phyloP scores from a whole-genome alignment of 2,329 filamentous ascomycete genomes.

The Rhytidhysteron rufulum region DNA sequence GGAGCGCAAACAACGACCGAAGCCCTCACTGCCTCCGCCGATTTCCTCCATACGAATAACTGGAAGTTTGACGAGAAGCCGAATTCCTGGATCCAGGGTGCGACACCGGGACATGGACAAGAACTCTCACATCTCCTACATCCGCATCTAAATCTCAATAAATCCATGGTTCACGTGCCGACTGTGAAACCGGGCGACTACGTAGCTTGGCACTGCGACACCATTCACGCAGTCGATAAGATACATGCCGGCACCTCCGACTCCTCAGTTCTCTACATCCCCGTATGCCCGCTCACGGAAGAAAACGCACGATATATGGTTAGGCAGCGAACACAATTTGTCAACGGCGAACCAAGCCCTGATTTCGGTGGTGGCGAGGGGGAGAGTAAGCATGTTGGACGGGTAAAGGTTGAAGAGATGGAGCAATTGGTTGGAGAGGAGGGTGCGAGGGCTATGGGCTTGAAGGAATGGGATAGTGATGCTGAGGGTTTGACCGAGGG shows the following conservation, averaged over 20 bases:
- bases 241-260: constrained; percentile 68
- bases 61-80: constrained; percentile 56
- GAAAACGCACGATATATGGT: constrained; percentile 68
- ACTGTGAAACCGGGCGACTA: constrained; percentile 68
- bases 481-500: constrained; percentile 46
- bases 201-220: constrained; percentile 76
- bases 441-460: constrained; percentile 54
- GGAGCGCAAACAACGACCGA: constrained; percentile 30
- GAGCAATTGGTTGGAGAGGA: constrained; percentile 39
- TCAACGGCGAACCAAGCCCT: constrained; percentile 52
- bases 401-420: constrained; percentile 38
- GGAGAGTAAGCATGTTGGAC: constrained; percentile 50
- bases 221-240: constrained; percentile 79
- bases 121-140: constrained; percentile 63
- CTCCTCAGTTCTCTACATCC: constrained; percentile 85
- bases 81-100: constrained; percentile 64
- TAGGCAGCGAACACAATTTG: constrained; percentile 68
- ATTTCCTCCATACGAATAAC: constrained; percentile 53
- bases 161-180: constrained; percentile 70
- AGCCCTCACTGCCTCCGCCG: constrained; percentile 25
- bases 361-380: constrained; percentile 59
- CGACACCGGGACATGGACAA: constrained; percentile 64
- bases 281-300: constrained; percentile 75
- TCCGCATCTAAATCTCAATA: constrained; percentile 64
- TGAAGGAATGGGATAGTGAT: constrained; percentile 48